phyloP scores from a whole-genome alignment of 2,329 filamentous ascomycete species.

The Bisporella sp. region DNA sequence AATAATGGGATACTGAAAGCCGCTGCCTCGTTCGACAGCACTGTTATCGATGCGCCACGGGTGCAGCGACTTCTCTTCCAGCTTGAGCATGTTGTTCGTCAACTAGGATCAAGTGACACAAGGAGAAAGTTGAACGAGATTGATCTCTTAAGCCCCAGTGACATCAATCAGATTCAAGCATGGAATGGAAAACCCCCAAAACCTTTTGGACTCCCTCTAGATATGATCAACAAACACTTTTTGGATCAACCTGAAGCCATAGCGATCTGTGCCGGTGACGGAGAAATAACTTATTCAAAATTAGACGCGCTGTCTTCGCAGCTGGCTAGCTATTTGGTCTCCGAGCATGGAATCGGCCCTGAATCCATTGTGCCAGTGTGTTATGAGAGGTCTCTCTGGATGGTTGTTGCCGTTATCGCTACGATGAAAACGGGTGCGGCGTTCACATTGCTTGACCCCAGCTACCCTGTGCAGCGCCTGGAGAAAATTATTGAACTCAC shows the following conservation, averaged over 20 bases:
- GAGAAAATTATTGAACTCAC: background rate
- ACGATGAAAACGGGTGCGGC: conserved; percentile 21
- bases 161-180: too few species aligned
- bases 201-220: too few species aligned
- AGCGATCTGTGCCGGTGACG: conserved; percentile 34
- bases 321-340: conserved; percentile 48
- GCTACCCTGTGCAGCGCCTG: conserved; percentile 5
- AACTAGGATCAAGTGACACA: too few species aligned
- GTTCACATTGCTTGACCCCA: conserved; percentile 24
- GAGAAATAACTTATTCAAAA: conserved; percentile 43
- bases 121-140: too few species aligned
- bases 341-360: conserved; percentile 1
- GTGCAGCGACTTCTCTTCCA: too few species aligned
- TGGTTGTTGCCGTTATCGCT: conserved; percentile 21
- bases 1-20: too few species aligned
- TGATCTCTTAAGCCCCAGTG: too few species aligned
- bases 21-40: too few species aligned
- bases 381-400: conserved; percentile 18
- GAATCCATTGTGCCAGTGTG: conserved; percentile 12
- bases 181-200: too few species aligned
- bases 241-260: conserved; percentile 33
- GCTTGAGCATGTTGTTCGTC: too few species aligned
- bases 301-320: conserved; percentile 57
- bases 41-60: too few species aligned
- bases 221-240: too few species aligned